These are phyloP conservation scores for Mycena albidolilacea DNA, from an alignment of 768 basidiomycete species.

Conservation along the genomic window DNA sequence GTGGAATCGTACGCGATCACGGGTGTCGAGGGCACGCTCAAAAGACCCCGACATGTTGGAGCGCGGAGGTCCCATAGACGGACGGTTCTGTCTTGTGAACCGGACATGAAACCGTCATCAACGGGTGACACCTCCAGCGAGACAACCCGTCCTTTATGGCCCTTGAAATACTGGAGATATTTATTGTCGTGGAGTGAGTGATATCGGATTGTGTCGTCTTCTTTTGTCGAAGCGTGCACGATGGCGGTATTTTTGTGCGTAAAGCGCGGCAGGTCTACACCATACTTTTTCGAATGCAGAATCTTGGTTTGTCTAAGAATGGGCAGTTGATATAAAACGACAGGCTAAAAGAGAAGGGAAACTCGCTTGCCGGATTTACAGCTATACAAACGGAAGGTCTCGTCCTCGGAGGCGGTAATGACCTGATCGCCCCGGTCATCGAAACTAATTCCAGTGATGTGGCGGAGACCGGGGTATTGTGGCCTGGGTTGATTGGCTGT, in stretches of 20 bases:
- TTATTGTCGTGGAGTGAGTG: conserved; percentile 97
- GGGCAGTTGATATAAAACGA: conserved; percentile 42
- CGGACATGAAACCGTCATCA: conserved; percentile 97
- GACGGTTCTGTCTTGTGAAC: conserved; percentile 94
- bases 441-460: conserved; percentile 91
- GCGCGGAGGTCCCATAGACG: conserved; percentile 95
- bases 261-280: conserved; percentile 93
- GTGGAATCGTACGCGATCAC: conserved; percentile 88
- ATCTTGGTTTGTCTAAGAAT: conserved; percentile 78
- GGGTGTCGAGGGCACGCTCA: conserved; percentile 81
- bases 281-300: conserved; percentile 95
- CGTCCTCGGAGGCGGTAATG: conserved; percentile 92
- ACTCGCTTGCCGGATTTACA: conserved; percentile 96
- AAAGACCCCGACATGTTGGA: conserved; percentile 81
- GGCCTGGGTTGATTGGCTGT: conserved; percentile 49
- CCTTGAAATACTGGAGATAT: conserved; percentile 95
- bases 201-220: conserved; percentile 95
- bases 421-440: conserved; percentile 92
- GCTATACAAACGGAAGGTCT: conserved; percentile 90
- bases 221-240: conserved; percentile 93
- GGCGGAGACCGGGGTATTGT: conserved; percentile 67
- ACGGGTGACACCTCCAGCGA: conserved; percentile 93
- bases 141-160: conserved; percentile 91
- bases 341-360: conserved; percentile 41
- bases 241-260: conserved; percentile 92